A percentile compares a stretch with the other conserved stretches of the same genome.
phyloP scores from a whole-genome alignment of 345 rosid genomes.

The Cardiospermum halicacabum region DNA sequence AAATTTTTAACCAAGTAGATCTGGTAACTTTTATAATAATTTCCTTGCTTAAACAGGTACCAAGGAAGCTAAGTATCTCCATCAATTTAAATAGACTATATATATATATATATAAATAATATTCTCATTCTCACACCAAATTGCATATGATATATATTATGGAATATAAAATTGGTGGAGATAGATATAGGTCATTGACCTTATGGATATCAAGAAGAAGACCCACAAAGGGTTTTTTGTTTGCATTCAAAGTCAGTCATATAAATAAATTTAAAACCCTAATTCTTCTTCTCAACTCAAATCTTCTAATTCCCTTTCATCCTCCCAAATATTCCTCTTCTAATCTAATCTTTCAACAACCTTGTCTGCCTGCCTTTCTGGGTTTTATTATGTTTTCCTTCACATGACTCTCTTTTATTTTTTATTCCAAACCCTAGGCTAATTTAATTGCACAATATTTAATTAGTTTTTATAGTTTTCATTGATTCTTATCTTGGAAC shows the following conservation, averaged over 20 bases:
- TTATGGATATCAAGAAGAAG: conserved; percentile 12
- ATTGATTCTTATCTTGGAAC: conserved; percentile 10
- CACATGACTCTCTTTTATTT: conserved; percentile 26
- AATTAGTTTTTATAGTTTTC: background rate
- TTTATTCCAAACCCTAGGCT: background rate
- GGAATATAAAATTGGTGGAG: background rate
- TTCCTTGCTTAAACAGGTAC: background rate
- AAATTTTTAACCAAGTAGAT: too few species aligned
- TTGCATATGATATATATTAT: background rate
- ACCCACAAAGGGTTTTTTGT: conserved; percentile 45
- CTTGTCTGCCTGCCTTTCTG: conserved; percentile 24
- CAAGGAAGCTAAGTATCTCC: background rate
- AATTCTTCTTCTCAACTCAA: conserved; percentile 31
- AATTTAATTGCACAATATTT: background rate
- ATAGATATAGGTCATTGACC: conserved; percentile 22
- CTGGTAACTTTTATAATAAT: too few species aligned
- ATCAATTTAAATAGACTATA: background rate
- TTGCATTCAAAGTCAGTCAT: conserved; percentile 32
- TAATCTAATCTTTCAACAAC: conserved; percentile 31
- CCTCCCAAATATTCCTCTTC: conserved; percentile 68
- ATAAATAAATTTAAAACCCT: conserved; percentile 37
- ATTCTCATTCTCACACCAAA: too few species aligned
- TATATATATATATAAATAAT: background rate
- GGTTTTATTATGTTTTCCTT: conserved; percentile 30
- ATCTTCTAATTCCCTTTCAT: conserved; percentile 59